These are phyloP conservation scores for Cystobasidium onofrii DNA, from an alignment of 768 basidiomycete species.

Conservation along the genomic window DNA sequence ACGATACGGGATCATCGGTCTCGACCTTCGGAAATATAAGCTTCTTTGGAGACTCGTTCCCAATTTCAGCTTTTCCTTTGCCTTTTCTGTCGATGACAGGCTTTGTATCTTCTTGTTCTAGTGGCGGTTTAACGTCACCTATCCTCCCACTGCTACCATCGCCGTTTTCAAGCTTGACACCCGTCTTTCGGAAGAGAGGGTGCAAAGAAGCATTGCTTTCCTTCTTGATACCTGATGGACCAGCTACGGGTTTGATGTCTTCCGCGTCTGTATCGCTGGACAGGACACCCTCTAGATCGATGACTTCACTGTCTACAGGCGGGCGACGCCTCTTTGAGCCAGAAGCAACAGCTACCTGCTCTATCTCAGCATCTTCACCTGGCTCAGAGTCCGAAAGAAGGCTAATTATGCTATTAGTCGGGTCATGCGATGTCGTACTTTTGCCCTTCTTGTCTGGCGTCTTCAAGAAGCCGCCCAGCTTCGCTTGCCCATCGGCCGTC, in stretches of 20 bases:
- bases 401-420: background rate
- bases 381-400: background rate
- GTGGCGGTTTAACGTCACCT: background rate
- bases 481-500: background rate
- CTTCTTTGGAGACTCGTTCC: background rate
- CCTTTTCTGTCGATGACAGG: slow-evolving; percentile 25
- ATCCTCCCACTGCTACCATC: background rate
- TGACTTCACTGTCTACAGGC: slow-evolving; percentile 5
- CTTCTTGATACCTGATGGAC: background rate
- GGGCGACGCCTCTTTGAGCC: background rate
- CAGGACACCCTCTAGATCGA: slow-evolving; percentile 13
- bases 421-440: background rate
- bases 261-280: slow-evolving; percentile 10
- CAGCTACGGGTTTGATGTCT: slow-evolving; percentile 4
- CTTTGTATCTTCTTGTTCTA: slow-evolving; percentile 12
- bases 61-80: slow-evolving; percentile 24
- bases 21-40: background rate
- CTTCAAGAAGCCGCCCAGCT: slow-evolving; percentile 1
- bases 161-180: background rate
- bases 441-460: slow-evolving; percentile 12
- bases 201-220: slow-evolving; percentile 7
- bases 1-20: slow-evolving; percentile 11
- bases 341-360: background rate
- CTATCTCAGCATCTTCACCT: background rate
- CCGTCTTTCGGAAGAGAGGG: background rate